Evolutionary conservation across 2,329 filamentous ascomycete species (phyloP), one percentile per base, ranked within the genome.

Genomic region (Sclerotinia nivalis): DNA sequence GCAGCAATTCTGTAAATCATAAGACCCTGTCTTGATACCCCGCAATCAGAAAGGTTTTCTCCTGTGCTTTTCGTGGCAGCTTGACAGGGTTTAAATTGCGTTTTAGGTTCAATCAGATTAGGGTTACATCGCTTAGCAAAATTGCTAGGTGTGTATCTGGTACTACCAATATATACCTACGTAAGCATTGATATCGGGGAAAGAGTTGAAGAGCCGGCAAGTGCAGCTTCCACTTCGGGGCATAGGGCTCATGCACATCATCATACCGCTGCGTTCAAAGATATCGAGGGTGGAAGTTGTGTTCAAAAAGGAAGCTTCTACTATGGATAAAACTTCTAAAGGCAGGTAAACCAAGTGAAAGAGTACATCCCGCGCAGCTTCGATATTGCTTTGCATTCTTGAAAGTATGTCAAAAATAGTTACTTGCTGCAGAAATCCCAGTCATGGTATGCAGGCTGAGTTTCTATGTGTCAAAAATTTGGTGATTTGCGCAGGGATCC

Each of bases 161-260:
- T 34, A 13, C 22, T 20, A 55, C 58, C 47, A 68, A 62, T 68
- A 62, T 55, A 47, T 10, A 20, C n/a, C 34, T 5, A 31, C 4
- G 28, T 18, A 66, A 43, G 34, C 12, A 12, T 9, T 2, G 34
- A 25, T 7, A 18, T n/a, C 12, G 37, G 22, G 34, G 22, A 59
- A 25, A 20, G 9, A 20, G 4, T 9, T 2, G 4, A 13, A 12
- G 31, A 25, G 45, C 60, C 45, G 22, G 2, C 13, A 37, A 37
- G 60, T n/a, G 31, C 47, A 37, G 13, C 45, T 37, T 50, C 31
- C n/a, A n/a, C 22, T 37, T n/a, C 10, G 15, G 15, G 15, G 4
- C 40, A 34, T 68, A 68, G 66, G 66, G 66, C 66, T 68, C 25
- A 68, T 62, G 66, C 56, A 62, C 66, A 68, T 34, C 66, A 62